Percentiles rank a stretch among this genome's conserved stretches.
phyloP scores from a whole-genome alignment of 1,139 yeast genomes.

The Debaryomyces udenii region DNA sequence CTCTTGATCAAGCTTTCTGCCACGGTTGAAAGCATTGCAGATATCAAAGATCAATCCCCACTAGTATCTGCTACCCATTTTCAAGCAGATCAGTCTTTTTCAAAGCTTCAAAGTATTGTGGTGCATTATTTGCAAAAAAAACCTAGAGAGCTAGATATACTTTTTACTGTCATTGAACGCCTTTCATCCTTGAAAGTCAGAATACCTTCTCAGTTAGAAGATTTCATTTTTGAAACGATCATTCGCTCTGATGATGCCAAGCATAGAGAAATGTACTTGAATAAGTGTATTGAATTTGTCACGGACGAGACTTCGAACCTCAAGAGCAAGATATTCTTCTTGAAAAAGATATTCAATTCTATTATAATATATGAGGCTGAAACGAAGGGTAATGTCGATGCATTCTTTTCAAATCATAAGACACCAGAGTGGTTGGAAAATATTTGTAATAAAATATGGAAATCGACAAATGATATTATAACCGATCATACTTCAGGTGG shows the following conservation, averaged over 20 bases:
- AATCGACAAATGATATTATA: conserved; percentile 55
- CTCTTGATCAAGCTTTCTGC: conserved; percentile 50
- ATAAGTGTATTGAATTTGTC: conserved; percentile 52
- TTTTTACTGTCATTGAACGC: conserved; percentile 54
- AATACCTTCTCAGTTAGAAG: conserved; percentile 53
- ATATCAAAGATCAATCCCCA: conserved; percentile 43
- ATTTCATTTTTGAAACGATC: conserved; percentile 58
- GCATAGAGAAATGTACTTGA: conserved; percentile 54
- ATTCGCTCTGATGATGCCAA: conserved; percentile 54
- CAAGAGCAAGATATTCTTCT: conserved; percentile 62
- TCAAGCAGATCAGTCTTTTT: conserved; percentile 74
- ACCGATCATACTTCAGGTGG: conserved; percentile 67
- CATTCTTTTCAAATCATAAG: conserved; percentile 41
- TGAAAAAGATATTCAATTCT: conserved; percentile 68
- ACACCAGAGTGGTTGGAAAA: conserved; percentile 63
- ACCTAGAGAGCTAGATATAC: conserved; percentile 32
- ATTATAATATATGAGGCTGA: conserved; percentile 66
- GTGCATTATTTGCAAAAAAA: conserved; percentile 49
- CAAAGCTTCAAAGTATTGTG: conserved; percentile 59
- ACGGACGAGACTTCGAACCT: conserved; percentile 45
- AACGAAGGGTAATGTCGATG: conserved; percentile 50
- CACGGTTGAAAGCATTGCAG: conserved; percentile 47
- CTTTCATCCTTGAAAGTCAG: conserved; percentile 49
- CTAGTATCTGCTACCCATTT: conserved; percentile 66
- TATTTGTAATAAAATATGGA: conserved; percentile 74